These are phyloP conservation scores for Cadophora luteo-olivacea DNA, from an alignment of 2,329 filamentous ascomycete species.

Conservation along the genomic window DNA sequence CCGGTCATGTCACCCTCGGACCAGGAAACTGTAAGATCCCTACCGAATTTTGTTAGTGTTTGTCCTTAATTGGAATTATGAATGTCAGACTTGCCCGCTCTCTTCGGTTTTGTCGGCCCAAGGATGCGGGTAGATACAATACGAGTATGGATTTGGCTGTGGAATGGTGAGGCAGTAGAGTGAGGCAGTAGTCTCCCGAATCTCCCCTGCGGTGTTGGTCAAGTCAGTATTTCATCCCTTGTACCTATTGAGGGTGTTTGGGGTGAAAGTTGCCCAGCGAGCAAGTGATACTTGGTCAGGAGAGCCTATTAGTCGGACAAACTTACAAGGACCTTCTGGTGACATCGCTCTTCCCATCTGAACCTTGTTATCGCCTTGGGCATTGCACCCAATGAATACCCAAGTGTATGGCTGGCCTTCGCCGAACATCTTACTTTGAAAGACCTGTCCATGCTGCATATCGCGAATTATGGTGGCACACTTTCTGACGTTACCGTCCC, in stretches of 20 bases:
- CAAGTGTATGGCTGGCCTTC: constrained; percentile 21
- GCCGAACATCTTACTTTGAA: constrained; percentile 34
- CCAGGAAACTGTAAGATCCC: constrained; percentile 36
- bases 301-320: background rate
- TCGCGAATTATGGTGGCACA: constrained; percentile 23
- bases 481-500: constrained; percentile 19
- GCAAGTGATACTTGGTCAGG: background rate
- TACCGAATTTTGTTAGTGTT: background rate
- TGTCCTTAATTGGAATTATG: background rate
- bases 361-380: constrained; percentile 28
- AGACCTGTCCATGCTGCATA: constrained; percentile 35
- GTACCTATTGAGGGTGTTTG: background rate
- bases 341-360: constrained; percentile 30
- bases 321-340: constrained; percentile 33
- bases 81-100: constrained; percentile 6
- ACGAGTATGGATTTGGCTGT: constrained; percentile 18
- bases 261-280: background rate
- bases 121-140: constrained; percentile 37
- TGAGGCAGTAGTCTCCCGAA: background rate
- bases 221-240: background rate
- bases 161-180: background rate
- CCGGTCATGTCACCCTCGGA: constrained; percentile 33
- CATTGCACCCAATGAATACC: constrained; percentile 33
- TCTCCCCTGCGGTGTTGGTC: background rate
- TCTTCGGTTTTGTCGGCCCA: constrained; percentile 30